These are phyloP conservation scores for Aspergillus ibericus DNA, from an alignment of 2,329 filamentous ascomycete species.

Conservation along the genomic window DNA sequence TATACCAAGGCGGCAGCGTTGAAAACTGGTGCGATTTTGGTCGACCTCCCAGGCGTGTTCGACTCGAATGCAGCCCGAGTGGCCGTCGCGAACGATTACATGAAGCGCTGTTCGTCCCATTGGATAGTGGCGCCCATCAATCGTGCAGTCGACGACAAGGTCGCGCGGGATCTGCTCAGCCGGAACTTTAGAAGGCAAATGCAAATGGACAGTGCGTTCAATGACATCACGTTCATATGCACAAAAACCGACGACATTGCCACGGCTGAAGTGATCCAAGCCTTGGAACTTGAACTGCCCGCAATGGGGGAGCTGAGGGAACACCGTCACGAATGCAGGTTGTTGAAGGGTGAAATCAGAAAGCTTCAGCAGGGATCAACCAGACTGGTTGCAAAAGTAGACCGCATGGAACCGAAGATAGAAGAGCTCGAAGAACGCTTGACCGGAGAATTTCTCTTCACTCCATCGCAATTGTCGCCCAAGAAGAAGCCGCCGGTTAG, in stretches of 20 bases:
- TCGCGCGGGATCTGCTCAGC: slow-evolving; percentile 57
- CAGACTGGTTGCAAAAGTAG: neutral
- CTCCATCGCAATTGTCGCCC: too few species aligned
- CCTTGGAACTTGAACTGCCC: slow-evolving; percentile 35
- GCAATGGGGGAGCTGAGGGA: neutral
- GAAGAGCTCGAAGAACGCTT: neutral
- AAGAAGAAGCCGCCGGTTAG: neutral
- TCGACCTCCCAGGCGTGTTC: slow-evolving; percentile 12
- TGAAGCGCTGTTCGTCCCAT: slow-evolving; percentile 13
- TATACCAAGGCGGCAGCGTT: slow-evolving; percentile 10
- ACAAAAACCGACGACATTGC: slow-evolving; percentile 64
- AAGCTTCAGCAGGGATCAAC: neutral
- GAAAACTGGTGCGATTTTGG: slow-evolving; percentile 11
- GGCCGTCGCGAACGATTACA: slow-evolving; percentile 11
- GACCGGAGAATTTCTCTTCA: neutral
- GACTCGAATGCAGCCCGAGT: slow-evolving; percentile 16
- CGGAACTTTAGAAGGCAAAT: slow-evolving; percentile 60
- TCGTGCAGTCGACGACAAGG: slow-evolving; percentile 61
- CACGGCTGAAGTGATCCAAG: slow-evolving; percentile 46
- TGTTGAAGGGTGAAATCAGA: neutral
- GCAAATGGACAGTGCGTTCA: slow-evolving; percentile 58
- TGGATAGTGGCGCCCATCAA: slow-evolving; percentile 45
- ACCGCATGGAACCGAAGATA: neutral
- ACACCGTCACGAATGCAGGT: neutral
- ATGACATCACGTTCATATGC: slow-evolving; percentile 60